These are phyloP conservation scores for Tylopilus felleus DNA, from an alignment of 768 basidiomycete genomes.

Conservation along the genomic window DNA sequence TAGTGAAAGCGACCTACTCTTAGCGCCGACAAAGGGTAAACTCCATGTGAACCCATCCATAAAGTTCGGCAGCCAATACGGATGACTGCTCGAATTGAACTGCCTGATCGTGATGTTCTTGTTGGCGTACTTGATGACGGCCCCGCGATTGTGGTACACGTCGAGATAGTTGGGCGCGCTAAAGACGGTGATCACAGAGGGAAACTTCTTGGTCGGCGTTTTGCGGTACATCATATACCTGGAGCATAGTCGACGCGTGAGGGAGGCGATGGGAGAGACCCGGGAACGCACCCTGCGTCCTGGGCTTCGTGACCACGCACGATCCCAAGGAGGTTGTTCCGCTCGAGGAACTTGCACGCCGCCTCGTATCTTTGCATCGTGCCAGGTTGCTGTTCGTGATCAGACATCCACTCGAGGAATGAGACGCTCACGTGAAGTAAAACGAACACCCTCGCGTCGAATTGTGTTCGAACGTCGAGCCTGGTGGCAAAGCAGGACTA, in stretches of 20 bases:
- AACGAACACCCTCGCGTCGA: conserved; percentile 86
- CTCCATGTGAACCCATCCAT: conserved; percentile 99
- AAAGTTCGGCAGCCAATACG: conserved; percentile 97
- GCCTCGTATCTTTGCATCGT: conserved; percentile 66
- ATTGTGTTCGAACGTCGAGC: conserved; percentile 74
- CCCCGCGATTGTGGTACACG: conserved; percentile 95
- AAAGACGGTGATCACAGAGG: conserved; percentile 97
- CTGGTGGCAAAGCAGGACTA: conserved; percentile 51
- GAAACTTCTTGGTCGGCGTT: conserved; percentile 92
- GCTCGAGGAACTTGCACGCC: conserved; percentile 89
- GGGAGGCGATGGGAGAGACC: background rate
- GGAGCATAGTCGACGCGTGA: background rate
- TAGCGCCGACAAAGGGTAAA: conserved; percentile 94
- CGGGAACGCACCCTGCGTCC: conserved; percentile 74
- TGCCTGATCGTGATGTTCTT: conserved; percentile 96
- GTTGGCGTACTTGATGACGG: conserved; percentile 95
- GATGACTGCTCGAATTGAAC: conserved; percentile 75
- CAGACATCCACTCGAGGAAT: background rate
- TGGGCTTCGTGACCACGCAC: conserved; percentile 98
- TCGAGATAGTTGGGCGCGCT: conserved; percentile 98
- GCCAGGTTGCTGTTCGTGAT: conserved; percentile 1
- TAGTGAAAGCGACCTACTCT: conserved; percentile 61
- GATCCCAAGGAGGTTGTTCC: conserved; percentile 85
- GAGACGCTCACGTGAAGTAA: conserved; percentile 76
- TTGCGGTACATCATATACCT: conserved; percentile 94